These are phyloP conservation scores for Sporothrix protearum DNA, from an alignment of 2,329 filamentous ascomycete species.

Conservation along the genomic window DNA sequence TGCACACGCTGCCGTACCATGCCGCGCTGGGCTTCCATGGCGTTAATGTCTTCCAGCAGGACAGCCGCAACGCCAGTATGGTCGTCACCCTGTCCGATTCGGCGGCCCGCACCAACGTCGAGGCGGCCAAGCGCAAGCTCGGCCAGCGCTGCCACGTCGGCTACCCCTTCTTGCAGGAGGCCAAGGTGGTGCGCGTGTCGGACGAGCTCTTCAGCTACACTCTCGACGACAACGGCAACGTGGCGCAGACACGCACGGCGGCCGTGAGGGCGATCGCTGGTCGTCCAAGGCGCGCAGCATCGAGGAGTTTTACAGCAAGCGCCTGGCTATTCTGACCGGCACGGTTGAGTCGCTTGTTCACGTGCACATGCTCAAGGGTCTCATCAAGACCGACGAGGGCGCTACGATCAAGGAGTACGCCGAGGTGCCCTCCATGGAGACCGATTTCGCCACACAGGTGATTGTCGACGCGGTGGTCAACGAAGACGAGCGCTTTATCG, in stretches of 20 bases:
- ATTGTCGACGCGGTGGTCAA: constrained; percentile 87
- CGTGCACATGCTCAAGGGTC: constrained; percentile 88
- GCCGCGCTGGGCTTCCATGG: constrained; percentile 82
- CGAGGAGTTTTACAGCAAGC: constrained; percentile 84
- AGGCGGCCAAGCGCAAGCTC: constrained; percentile 72
- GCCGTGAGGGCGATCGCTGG: constrained; percentile 76
- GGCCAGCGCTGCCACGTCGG: constrained; percentile 86
- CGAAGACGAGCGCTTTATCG: constrained; percentile 88
- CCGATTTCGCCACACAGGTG: constrained; percentile 85
- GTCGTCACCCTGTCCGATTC: constrained; percentile 78
- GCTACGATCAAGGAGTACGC: constrained; percentile 91
- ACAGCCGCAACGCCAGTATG: constrained; percentile 96
- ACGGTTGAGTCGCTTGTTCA: constrained; percentile 84
- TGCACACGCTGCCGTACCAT: constrained; percentile 80
- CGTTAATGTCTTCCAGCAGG: constrained; percentile 91
- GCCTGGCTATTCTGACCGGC: constrained; percentile 82
- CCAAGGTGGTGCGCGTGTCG: constrained; percentile 80
- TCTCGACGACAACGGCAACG: constrained; percentile 62
- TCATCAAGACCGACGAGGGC: constrained; percentile 85
- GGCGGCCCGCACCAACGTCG: constrained; percentile 65
- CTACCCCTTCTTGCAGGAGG: constrained; percentile 93
- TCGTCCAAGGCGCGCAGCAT: constrained; percentile 78
- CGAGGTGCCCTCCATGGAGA: constrained; percentile 77
- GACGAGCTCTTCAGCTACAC: constrained; percentile 92
- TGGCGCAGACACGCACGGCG: constrained; percentile 66